Percentiles rank a stretch among this genome's conserved stretches.
Evolutionary conservation across 1,139 yeast genomes (phyloP).

Genomic region (Pichia sp.): DNA sequence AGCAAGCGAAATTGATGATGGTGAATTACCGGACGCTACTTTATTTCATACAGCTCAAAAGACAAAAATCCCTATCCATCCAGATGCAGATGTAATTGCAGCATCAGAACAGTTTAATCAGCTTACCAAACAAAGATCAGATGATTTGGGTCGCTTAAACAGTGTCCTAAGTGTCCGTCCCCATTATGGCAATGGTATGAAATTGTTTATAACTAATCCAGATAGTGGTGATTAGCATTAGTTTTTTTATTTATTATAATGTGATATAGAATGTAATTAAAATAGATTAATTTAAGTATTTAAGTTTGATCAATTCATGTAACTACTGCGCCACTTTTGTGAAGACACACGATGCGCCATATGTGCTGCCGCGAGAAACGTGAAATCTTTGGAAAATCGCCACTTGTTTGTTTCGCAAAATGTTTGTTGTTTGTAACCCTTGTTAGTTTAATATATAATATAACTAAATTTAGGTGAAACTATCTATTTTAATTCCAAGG

Average conservation of each 20-base stretch:
- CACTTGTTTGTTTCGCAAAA: no score
- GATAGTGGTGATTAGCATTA: constrained; percentile 34
- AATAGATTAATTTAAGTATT: background rate
- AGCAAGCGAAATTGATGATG: constrained; percentile 74
- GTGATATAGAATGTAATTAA: no score
- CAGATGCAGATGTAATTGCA: constrained; percentile 28
- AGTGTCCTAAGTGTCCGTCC: constrained; percentile 25
- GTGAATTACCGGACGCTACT: constrained; percentile 36
- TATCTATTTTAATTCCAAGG: background rate
- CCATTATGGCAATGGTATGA: constrained; percentile 20
- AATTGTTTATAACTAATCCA: constrained; percentile 66
- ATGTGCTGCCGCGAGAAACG: no score
- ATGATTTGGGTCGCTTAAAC: constrained; percentile 22
- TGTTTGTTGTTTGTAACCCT: no score
- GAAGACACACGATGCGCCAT: no score
- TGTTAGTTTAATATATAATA: no score
- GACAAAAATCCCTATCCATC: constrained; percentile 27
- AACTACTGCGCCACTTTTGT: no score
- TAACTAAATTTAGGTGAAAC: no score
- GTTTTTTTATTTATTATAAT: constrained; percentile 1
- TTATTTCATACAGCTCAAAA: constrained; percentile 23
- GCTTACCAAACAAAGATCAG: constrained; percentile 16
- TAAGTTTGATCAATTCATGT: no score
- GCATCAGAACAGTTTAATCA: constrained; percentile 27
- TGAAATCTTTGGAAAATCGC: no score